These are phyloP conservation scores for Paraurostyla sp. DNA, from an alignment of 73 alveolate genomes.

Conservation along the genomic window DNA sequence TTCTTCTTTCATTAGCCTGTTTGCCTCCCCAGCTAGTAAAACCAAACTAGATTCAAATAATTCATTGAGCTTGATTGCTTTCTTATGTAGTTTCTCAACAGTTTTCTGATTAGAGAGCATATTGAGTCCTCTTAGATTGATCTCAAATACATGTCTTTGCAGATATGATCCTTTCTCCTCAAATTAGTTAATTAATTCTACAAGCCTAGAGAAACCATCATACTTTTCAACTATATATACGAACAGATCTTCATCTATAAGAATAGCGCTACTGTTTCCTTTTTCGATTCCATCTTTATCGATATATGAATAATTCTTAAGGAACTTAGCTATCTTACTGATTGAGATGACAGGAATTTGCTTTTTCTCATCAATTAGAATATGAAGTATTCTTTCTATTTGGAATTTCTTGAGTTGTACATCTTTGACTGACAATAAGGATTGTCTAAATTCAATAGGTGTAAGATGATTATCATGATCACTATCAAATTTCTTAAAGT, in stretches of 20 bases:
- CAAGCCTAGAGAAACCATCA: constrained; percentile 64
- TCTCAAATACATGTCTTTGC: constrained; percentile 63
- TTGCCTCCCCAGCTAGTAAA: constrained; percentile 53
- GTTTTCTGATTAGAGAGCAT: constrained; percentile 54
- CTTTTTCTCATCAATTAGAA: constrained; percentile 54
- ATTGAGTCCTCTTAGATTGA: constrained; percentile 52
- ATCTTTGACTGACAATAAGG: constrained; percentile 33
- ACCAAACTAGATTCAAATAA: constrained; percentile 44
- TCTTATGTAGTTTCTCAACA: constrained; percentile 55
- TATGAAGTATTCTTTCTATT: constrained; percentile 64
- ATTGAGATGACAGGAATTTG: constrained; percentile 44
- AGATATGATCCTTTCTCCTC: constrained; percentile 61
- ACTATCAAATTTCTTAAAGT: constrained; percentile 44
- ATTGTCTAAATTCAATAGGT: constrained; percentile 58
- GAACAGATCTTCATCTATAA: constrained; percentile 66
- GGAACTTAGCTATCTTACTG: neutral
- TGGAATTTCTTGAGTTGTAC: constrained; percentile 18
- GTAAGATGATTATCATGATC: constrained; percentile 62
- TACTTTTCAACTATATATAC: constrained; percentile 66
- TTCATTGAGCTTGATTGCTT: constrained; percentile 30
- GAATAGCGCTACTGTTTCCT: constrained; percentile 44
- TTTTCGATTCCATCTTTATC: constrained; percentile 37
- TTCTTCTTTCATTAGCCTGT: constrained; percentile 50
- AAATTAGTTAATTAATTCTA: neutral
- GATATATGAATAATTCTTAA: constrained; percentile 45